Evolutionary conservation across 2,329 filamentous ascomycete genomes (phyloP), one percentile per base, ranked within the genome.

Genomic region (Coniochaeta sp.): DNA sequence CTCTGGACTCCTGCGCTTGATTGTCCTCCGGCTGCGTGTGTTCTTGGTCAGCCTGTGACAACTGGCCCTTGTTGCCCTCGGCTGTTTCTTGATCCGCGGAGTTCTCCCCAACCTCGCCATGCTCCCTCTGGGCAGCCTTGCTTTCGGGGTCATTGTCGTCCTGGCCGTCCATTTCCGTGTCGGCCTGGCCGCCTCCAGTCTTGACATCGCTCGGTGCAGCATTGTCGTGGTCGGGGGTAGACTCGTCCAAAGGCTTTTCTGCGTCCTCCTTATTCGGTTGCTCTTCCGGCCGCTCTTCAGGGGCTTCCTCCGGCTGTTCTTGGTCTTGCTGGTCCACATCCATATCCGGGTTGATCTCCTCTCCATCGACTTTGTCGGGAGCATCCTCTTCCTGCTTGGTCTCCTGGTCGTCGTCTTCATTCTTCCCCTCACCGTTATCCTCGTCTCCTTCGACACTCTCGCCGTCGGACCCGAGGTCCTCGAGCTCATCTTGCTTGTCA

Each of bases 101-200:
- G 12, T 83, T 80, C 26, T 89, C 85, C 59, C 87, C 86, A 71
- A 85, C 80, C 24, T 87, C 81, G 17, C 88, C 88, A 59, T 86
- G 81, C 22, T 90, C 86, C 62, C 82, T 82, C 66, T 90, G 84
- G 2, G 87, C 81, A 42, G 81, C 80, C 57, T 86, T 84, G 62
- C 78, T 79, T 65, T 84, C 77, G 44, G 85, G 80, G 47, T 85
- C 79, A 58, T 87, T 82, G 24, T 88, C 82, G 26, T 70, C 65
- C 14, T 68, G 65, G 1, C 69, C 67, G n/a, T 89, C 81, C 66
- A 82, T 80, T 24, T 85, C 77, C 59, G 87, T 81, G 32, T 87
- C 81, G 57, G 88, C 84, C 59, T 88, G 82, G 55, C 89, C 87
- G 57, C 85, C 81, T 2, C 88, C 87, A 16, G 83, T 84, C 73